phyloP scores from a whole-genome alignment of 768 basidiomycete species.

The Lactarius hengduanensis region DNA sequence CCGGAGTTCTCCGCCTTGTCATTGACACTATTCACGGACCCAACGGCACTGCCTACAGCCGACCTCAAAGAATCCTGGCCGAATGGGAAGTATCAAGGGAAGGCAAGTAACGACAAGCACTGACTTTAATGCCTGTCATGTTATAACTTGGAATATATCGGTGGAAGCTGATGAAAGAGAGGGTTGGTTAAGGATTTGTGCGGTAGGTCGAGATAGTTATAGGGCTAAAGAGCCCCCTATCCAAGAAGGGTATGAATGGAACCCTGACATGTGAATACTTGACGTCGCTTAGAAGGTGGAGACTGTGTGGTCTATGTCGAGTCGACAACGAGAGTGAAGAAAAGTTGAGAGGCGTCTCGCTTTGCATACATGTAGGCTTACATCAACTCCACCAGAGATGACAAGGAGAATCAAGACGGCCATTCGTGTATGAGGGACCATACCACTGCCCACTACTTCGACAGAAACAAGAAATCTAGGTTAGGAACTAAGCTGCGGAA shows the following conservation, averaged over 20 bases:
- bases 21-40: not conserved
- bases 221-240: not conserved
- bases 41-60: not conserved
- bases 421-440: no score
- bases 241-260: constrained; percentile 1
- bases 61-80: not conserved
- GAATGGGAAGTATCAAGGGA: not conserved
- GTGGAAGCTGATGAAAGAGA: not conserved
- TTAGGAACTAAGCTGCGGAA: no score
- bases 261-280: constrained; percentile 4
- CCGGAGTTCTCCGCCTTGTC: not conserved
- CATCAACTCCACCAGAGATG: not conserved
- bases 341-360: no score
- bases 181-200: not conserved
- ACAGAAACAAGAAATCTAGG: no score
- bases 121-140: constrained; percentile 11
- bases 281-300: not conserved
- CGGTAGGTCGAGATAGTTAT: constrained; percentile 6
- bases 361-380: not conserved
- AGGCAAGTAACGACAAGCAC: not conserved
- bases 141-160: not conserved
- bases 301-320: not conserved
- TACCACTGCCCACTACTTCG: no score
- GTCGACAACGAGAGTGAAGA: not conserved
- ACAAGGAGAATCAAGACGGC: not conserved